These are phyloP conservation scores for Nakazawaea siamensis DNA, from an alignment of 805 yeast genomes.

Conservation along the genomic window DNA sequence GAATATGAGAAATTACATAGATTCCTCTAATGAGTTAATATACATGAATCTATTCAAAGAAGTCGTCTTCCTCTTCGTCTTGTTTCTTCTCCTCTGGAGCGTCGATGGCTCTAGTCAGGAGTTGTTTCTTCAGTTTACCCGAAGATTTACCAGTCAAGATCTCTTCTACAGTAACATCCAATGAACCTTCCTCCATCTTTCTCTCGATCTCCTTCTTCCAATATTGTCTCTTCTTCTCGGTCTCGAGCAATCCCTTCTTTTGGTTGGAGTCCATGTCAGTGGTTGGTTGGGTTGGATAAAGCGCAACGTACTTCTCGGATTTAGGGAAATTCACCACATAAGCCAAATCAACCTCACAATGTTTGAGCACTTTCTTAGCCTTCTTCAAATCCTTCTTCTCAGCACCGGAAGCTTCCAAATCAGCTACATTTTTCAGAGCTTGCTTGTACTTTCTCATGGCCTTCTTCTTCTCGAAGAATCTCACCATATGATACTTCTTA, in stretches of 20 bases:
- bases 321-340: slow-evolving; percentile 75
- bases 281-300: slow-evolving; percentile 46
- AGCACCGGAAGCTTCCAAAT: slow-evolving; percentile 23
- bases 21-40: slow-evolving; percentile 1
- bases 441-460: slow-evolving; percentile 64
- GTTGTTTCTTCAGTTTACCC: background rate
- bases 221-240: slow-evolving; percentile 34
- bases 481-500: slow-evolving; percentile 83
- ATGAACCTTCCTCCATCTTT: slow-evolving; percentile 40
- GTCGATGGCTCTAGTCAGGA: slow-evolving; percentile 4
- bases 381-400: slow-evolving; percentile 22
- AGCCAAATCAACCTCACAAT: slow-evolving; percentile 61
- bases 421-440: slow-evolving; percentile 30
- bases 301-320: slow-evolving; percentile 68
- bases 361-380: slow-evolving; percentile 39
- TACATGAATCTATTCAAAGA: slow-evolving; percentile 11
- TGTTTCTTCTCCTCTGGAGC: slow-evolving; percentile 6
- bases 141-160: slow-evolving; percentile 21
- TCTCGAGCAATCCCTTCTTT: slow-evolving; percentile 32
- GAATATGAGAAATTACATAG: slow-evolving; percentile 22
- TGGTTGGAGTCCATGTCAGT: slow-evolving; percentile 25
- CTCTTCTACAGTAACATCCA: slow-evolving; percentile 46
- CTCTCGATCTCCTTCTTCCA: slow-evolving; percentile 46
- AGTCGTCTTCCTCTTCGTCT: slow-evolving; percentile 9
- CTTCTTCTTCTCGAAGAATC: slow-evolving; percentile 86